Conservation (phyloP, 805 yeast genomes). For the Danielia oregonensis region DNA sequence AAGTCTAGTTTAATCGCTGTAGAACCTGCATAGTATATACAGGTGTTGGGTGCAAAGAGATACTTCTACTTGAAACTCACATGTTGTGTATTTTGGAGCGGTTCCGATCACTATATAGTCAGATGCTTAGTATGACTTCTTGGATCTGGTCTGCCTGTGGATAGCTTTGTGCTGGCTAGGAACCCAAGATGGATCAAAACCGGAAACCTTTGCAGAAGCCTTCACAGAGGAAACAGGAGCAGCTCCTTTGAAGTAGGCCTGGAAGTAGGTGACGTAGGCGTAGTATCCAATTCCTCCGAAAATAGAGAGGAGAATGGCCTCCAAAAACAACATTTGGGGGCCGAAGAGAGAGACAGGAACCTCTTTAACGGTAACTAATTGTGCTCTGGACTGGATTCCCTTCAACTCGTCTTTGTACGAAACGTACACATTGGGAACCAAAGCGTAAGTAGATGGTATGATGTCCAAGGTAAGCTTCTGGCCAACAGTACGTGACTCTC, state of each 20-base stretch:
- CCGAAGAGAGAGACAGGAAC: constrained; percentile 65
- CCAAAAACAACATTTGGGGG: constrained; percentile 67
- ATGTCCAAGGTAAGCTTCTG: constrained; percentile 62
- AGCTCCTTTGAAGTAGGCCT: constrained; percentile 39
- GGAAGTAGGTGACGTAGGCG: constrained; percentile 42
- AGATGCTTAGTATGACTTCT: constrained; percentile 13
- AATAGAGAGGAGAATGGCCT: constrained; percentile 41
- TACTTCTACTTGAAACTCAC: too few relatives aligned
- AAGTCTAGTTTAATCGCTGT: too few relatives aligned
- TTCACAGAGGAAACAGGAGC: constrained; percentile 28
- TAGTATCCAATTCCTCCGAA: constrained; percentile 37
- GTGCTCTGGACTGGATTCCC: constrained; percentile 54
- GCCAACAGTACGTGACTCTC: constrained; percentile 45
- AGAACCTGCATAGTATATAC: too few relatives aligned
- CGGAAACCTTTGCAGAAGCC: constrained; percentile 6
- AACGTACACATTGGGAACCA: constrained; percentile 59
- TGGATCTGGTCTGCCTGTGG: constrained; percentile 7
- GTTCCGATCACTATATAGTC: too few relatives aligned
- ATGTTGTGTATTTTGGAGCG: too few relatives aligned
- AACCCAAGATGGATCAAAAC: constrained; percentile 13
- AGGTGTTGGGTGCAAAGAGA: too few relatives aligned
- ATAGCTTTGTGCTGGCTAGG: constrained; percentile 11
- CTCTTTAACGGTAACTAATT: constrained; percentile 57
- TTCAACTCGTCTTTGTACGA: constrained; percentile 47
- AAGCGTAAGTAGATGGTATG: constrained; percentile 50